Evolutionary conservation across 106 monocot species (phyloP), one percentile per base, ranked within the genome.

Genomic region (Triglochin maritima): DNA sequence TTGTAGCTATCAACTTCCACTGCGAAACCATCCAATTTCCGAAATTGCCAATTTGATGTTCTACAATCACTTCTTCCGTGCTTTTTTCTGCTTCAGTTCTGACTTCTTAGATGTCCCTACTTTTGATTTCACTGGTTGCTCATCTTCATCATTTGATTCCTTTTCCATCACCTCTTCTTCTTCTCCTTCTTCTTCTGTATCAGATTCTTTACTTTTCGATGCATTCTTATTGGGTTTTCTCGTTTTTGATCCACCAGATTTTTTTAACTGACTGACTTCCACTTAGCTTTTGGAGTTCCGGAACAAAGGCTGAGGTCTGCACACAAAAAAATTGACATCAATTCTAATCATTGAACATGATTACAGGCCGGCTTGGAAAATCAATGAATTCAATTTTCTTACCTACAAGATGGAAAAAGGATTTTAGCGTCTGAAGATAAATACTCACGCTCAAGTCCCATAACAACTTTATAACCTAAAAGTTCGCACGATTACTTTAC

Each of bases 261-360:
- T 64, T 64, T 72, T 71, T 69, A 4, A 46, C 29, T 1, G 74
- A 58, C 13, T 59, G 79, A 42, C 43, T 65, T 65, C 79, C 82
- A 59, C 11, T 65, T 56, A 89, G 62, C 68, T 87, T 87, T 68
- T 94, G 94, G 67, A 94, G 60, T 57, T 87, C 87, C 51, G 94
- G 94, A 52, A 94, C 94, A 63, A 69, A 85, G 10, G 89, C 94
- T 58, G 94, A 75, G 60, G 94, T 94, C 94, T 89, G 76, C 44
- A 70, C 15, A 15, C 9, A 51, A 60, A 56, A 9, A 15, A 0
- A 0, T 9, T 49, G 12, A 51, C 29, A n/a, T 71, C 2, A 29
- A 29, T 29, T 29, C n/a, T 29, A 29, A 29, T 29, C 29, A 29
- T 0, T 29, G 29, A 29, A 29, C 29, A 29, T 29, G 29, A 29